phyloP scores from a whole-genome alignment of 1,284 basidiomycete species.

The Megacollybia platyphylla region DNA sequence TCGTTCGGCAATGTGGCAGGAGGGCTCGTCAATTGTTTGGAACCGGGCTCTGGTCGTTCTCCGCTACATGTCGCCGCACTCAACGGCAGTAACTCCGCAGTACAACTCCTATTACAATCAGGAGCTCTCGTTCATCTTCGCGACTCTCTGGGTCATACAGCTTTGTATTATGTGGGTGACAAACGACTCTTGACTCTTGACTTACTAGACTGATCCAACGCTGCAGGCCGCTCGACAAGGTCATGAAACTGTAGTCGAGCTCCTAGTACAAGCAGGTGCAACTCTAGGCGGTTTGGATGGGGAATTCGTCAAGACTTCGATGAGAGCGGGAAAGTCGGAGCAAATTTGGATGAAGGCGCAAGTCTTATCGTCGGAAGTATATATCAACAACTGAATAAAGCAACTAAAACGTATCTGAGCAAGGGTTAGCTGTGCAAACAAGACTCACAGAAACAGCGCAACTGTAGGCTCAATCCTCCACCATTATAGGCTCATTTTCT shows the following conservation, averaged over 20 bases:
- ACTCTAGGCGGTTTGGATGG: conserved; percentile 59
- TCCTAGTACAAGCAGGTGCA: conserved; percentile 66
- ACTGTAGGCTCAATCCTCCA: conserved; percentile 4
- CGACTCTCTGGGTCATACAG: conserved; percentile 70
- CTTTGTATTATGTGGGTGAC: conserved; percentile 60
- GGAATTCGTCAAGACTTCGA: conserved; percentile 39
- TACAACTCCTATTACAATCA: conserved; percentile 51
- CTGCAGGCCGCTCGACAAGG: conserved; percentile 57
- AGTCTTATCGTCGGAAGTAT: neutral
- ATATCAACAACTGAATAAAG: neutral
- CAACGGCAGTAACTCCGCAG: conserved; percentile 46
- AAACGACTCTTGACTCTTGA: neutral
- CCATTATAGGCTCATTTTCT: conserved; percentile 9
- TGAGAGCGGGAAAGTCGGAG: conserved; percentile 29
- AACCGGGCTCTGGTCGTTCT: conserved; percentile 55
- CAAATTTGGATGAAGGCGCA: conserved; percentile 41
- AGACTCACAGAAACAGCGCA: neutral
- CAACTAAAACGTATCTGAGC: neutral
- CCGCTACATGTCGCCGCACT: conserved; percentile 76
- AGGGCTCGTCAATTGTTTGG: conserved; percentile 59
- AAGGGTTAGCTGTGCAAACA: neutral
- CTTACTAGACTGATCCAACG: conserved; percentile 1
- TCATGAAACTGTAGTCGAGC: conserved; percentile 46
- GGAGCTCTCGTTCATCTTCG: conserved; percentile 84
- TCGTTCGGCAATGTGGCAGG: conserved; percentile 33